Conservation (phyloP, 495 filamentous ascomycete genomes). For the Penicillium soppii region DNA sequence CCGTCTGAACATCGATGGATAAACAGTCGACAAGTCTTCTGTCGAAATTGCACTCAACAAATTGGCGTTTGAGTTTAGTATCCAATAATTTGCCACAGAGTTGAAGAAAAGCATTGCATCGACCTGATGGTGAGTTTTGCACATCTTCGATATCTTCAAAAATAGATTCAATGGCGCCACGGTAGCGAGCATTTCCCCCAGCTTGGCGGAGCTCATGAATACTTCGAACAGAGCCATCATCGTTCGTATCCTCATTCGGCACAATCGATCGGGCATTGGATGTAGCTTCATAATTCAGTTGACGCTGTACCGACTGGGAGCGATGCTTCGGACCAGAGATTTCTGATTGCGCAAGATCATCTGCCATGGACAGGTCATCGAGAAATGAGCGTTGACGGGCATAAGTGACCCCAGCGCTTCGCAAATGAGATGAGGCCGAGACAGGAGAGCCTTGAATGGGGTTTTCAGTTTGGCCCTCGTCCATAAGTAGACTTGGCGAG, state of each 20-base stretch:
- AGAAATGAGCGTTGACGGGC: conserved; percentile 61
- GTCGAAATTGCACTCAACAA: conserved; percentile 73
- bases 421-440: conserved; percentile 20
- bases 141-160: conserved; percentile 77
- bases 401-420: conserved; percentile 57
- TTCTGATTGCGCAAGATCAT: conserved; percentile 1
- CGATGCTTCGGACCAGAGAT: conserved; percentile 3
- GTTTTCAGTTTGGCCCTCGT: conserved; percentile 6
- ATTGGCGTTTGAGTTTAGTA: conserved; percentile 63
- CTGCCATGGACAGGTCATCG: conserved; percentile 36
- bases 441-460: conserved; percentile 13
- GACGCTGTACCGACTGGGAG: conserved; percentile 7
- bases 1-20: conserved; percentile 27
- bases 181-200: conserved; percentile 78
- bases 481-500: not conserved
- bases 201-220: conserved; percentile 89
- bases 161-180: conserved; percentile 76
- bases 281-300: conserved; percentile 2
- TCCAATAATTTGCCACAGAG: conserved; percentile 72
- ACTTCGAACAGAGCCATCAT: conserved; percentile 64
- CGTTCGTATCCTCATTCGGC: conserved; percentile 52
- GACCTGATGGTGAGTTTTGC: conserved; percentile 43
- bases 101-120: conserved; percentile 60
- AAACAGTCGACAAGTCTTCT: conserved; percentile 55
- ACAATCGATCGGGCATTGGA: conserved; percentile 16